Evolutionary conservation across 192 early-diverging fungal genomes (phyloP).

Genomic region (Coemansia sp.): DNA sequence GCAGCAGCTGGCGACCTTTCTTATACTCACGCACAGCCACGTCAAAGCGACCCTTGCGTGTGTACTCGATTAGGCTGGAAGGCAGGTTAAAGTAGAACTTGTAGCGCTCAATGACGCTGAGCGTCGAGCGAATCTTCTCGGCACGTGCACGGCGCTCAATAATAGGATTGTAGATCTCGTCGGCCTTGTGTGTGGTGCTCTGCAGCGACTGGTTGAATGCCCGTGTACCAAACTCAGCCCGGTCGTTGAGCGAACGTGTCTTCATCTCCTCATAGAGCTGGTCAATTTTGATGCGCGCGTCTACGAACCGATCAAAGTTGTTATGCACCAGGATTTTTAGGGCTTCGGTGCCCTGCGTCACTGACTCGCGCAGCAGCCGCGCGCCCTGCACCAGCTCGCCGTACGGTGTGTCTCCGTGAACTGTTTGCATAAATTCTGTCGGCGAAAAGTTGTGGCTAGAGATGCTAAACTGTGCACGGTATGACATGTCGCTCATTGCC

Average conservation of each 20-base stretch:
- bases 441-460: conserved; percentile 65
- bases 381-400: conserved; percentile 78
- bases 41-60: conserved; percentile 85
- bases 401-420: conserved; percentile 85
- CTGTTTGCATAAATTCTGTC: conserved; percentile 71
- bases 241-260: conserved; percentile 74
- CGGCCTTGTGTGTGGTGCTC: conserved; percentile 66
- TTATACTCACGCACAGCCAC: conserved; percentile 93
- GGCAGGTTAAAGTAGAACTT: conserved; percentile 98
- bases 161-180: conserved; percentile 83
- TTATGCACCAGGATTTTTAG: conserved; percentile 88
- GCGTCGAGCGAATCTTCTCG: conserved; percentile 87
- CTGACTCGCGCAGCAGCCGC: conserved; percentile 65
- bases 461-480: conserved; percentile 51
- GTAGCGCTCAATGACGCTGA: conserved; percentile 91
- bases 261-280: conserved; percentile 92
- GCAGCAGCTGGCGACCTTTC: conserved; percentile 84
- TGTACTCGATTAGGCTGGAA: conserved; percentile 77
- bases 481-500: conserved; percentile 42
- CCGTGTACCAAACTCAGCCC: conserved; percentile 78
- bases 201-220: conserved; percentile 68
- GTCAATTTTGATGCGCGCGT: conserved; percentile 93
- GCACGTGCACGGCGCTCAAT: conserved; percentile 80
- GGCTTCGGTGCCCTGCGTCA: conserved; percentile 81
- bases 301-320: conserved; percentile 97